Base-by-base conservation (phyloP, 345 rosid genomes). In the Brassica juncea region DNA sequence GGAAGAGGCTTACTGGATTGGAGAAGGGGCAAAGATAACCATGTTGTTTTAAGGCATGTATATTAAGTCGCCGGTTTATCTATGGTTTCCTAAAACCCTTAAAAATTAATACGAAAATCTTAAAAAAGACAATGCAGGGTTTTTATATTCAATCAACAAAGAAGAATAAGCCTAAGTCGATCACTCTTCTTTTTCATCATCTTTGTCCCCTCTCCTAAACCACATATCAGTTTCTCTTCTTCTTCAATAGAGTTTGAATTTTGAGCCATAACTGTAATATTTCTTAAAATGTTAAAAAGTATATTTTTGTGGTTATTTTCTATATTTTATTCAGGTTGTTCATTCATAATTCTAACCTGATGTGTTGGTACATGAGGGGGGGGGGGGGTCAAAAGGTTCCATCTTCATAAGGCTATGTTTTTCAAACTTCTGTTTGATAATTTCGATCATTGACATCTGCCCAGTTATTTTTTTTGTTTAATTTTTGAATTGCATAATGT, bases 81-180 rank as follows among this genome's bases (percentile, higher is more conserved):
- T 34, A 7, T 34, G 37, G 37, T 34, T 34, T 34, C 8, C 37
- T 34, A 7, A 34, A 34, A 1, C 37, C 37, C 6, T 34, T 8
- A 37, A 37, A 37, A 34, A 1, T 37, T 8, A 8, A 37, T 37
- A 8, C 2, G 11, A 37, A 37, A 2, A 37, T 37, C 32, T 30
- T 30, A 30, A 8, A 37, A 8, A 37, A 5, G 44, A 37, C 44
- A 37, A 37, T 37, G 44, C 44, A 61, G 91, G 97, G 34, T 81
- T 84, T 5, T 94, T 89, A 0, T 92, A 90, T 28, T 92, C 98
- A 14, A 94, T 92, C 25, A 84, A 94, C 23, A 97, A 92, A 62
- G 97, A 94, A 76, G 98, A 91, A 71, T 97, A 91, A 70, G 63
- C 67, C 54, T 91, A 82, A 30, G 58, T 57, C 25, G 82, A 84